Evolutionary conservation across 768 basidiomycete species (phyloP).

Genomic region (Xerocomellus chrysenteron): DNA sequence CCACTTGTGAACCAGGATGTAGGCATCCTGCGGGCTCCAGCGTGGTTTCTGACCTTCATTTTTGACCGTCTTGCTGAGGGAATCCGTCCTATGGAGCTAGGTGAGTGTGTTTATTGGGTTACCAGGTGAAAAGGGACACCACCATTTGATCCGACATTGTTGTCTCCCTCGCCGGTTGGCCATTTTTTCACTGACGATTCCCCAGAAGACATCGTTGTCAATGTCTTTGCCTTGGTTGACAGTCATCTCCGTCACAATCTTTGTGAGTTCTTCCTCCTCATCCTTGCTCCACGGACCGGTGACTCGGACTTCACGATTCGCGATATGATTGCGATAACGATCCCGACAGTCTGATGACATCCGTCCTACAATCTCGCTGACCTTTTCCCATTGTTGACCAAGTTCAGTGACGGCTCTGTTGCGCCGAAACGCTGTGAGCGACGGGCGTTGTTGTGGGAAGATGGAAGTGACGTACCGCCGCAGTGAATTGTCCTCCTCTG

Average conservation of each 20-base stretch:
- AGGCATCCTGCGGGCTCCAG: conserved; percentile 76
- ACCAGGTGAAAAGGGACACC: conserved; percentile 7
- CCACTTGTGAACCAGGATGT: conserved; percentile 80
- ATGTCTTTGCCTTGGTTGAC: conserved; percentile 66
- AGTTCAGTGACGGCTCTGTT: conserved; percentile 63
- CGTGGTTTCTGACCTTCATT: conserved; percentile 67
- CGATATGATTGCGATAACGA: conserved; percentile 80
- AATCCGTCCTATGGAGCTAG: conserved; percentile 60
- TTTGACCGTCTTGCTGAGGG: conserved; percentile 68
- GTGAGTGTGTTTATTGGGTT: not conserved
- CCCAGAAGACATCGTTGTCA: conserved; percentile 85
- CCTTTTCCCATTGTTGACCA: conserved; percentile 81
- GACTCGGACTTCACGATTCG: conserved; percentile 61
- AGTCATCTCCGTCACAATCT: conserved; percentile 75
- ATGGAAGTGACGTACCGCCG: conserved; percentile 47
- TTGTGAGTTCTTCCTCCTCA: conserved; percentile 73
- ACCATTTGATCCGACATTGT: conserved; percentile 91
- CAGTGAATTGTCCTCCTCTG: conserved; percentile 62
- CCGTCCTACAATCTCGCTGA: conserved; percentile 67
- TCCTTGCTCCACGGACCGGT: conserved; percentile 75
- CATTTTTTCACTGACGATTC: conserved; percentile 73
- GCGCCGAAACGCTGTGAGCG: conserved; percentile 4
- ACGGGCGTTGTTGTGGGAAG: not conserved
- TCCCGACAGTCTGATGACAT: conserved; percentile 82
- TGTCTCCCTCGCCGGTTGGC: conserved; percentile 72